phyloP scores from a whole-genome alignment of 2,329 filamentous ascomycete genomes.

The Colletotrichum salicis region DNA sequence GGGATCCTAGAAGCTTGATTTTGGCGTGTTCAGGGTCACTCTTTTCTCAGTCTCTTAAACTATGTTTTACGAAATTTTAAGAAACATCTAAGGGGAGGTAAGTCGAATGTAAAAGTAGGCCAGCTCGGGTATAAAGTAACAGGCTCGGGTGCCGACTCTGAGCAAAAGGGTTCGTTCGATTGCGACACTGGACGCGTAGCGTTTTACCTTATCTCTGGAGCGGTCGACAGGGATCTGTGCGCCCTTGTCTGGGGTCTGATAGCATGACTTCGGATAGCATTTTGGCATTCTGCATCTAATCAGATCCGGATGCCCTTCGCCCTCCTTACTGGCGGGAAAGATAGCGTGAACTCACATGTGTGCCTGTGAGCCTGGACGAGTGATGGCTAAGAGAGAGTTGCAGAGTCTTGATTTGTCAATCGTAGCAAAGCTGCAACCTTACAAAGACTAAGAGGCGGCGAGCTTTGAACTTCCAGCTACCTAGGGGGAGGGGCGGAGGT shows the following conservation, averaged over 20 bases:
- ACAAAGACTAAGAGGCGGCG: neutral
- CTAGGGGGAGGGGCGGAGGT: too few relatives aligned
- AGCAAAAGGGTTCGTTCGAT: conserved; percentile 19
- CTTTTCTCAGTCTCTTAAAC: neutral
- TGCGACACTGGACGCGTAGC: conserved; percentile 24
- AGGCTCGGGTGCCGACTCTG: conserved; percentile 28
- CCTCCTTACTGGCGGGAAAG: neutral
- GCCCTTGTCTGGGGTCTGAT: conserved; percentile 11
- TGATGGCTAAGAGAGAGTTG: neutral
- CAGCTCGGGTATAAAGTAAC: conserved; percentile 10
- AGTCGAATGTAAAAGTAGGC: neutral
- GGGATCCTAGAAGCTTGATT: neutral
- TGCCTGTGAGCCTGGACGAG: neutral
- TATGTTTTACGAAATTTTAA: neutral
- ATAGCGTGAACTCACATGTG: neutral
- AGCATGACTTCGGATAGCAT: conserved; percentile 4
- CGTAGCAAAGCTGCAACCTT: neutral
- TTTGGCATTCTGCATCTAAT: neutral
- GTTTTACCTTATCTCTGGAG: conserved; percentile 23
- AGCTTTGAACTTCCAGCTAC: too few relatives aligned
- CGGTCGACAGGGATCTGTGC: conserved; percentile 21
- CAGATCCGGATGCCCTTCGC: neutral
- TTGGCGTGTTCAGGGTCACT: neutral
- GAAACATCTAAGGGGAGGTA: neutral
- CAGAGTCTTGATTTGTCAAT: neutral